Evolutionary conservation across 768 basidiomycete species (phyloP), one percentile per base, ranked within the genome.

Genomic region (Auriscalpium microsporum): DNA sequence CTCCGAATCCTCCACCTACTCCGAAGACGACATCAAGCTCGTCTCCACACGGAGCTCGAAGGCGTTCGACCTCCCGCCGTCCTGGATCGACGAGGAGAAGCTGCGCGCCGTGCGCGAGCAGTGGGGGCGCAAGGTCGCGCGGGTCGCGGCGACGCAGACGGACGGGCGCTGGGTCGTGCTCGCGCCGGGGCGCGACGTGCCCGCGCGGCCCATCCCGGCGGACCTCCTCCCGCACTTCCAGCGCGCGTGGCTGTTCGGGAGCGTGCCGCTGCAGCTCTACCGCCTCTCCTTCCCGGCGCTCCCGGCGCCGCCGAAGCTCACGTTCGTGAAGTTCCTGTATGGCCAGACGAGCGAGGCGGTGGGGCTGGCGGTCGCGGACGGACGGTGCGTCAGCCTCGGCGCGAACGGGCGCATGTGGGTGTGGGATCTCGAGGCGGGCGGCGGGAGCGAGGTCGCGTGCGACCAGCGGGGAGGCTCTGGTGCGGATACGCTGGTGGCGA

Each of bases 81-180:
- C 84, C 4, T 90, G 84, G 82, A 75, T 90, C 51, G 83, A 90
- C 65, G 80, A 81, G 52, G 65, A 74, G 50, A 83, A 84, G 66
- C 70, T 90, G 42, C 75, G 73, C 28, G 59, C 68, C 21, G 80
- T 89, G 74, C 81, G 80, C 37, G 83, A 86, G 60, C 90, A 91
- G 59, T 90, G 87, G 85, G 76, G 78, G 33, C 85, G 88, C 55
- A 90, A 88, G 67, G 78, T 91, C 17, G 71, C 72, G 45, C 72
- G 74, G 11, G 83, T 92, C 34, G 79, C 83, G n/a, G 85, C 82
- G 61, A 83, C 79, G 14, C 84, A 88, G 63, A 88, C 90, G 6
- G 90, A 91, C 64, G 90, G 90, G 9, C 90, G 88, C 74, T 92
- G 87, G 86, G 82, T 80, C 55, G 83, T 91, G 11, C 75, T 90